Evolutionary conservation across 208 protist species (phyloP).

Genomic region (Lotmaria passim): DNA sequence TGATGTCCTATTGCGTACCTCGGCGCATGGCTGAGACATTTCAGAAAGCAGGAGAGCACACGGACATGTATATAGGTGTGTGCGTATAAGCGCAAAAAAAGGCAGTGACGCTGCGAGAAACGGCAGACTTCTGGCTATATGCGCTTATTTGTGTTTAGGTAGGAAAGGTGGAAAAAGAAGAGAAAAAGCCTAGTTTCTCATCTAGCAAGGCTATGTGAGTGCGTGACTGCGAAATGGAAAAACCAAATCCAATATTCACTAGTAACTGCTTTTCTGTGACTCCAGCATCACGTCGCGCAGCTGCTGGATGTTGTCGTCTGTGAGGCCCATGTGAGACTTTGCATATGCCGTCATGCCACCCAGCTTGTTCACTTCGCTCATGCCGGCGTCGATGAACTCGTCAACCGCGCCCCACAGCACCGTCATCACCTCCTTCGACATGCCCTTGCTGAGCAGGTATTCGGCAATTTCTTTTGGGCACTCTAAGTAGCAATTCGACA

Average conservation of each 20-base stretch:
- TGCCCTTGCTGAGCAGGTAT: constrained; percentile 20
- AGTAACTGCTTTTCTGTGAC: too few species aligned
- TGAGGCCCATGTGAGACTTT: constrained; percentile 39
- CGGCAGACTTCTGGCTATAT: too few species aligned
- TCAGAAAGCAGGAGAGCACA: too few species aligned
- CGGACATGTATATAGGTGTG: too few species aligned
- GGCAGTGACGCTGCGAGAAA: too few species aligned
- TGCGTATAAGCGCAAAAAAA: too few species aligned
- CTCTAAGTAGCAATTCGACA: constrained; percentile 40
- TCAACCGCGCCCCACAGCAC: constrained; percentile 35
- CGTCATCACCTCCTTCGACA: constrained; percentile 31
- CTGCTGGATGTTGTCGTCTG: constrained; percentile 35
- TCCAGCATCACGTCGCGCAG: constrained; percentile 45
- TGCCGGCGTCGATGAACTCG: constrained; percentile 30
- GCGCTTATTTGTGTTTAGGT: too few species aligned
- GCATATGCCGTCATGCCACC: constrained; percentile 42
- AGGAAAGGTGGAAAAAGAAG: not conserved
- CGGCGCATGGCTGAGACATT: too few species aligned
- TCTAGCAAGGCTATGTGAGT: too few species aligned
- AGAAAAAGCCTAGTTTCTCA: too few species aligned
- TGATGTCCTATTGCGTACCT: not conserved
- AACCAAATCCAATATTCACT: too few species aligned
- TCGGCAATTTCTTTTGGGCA: constrained; percentile 17
- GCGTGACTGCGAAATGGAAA: too few species aligned
- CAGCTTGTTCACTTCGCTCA: constrained; percentile 23